phyloP scores from a whole-genome alignment of 2,329 filamentous ascomycete species.

The Knoxdaviesia proteae region DNA sequence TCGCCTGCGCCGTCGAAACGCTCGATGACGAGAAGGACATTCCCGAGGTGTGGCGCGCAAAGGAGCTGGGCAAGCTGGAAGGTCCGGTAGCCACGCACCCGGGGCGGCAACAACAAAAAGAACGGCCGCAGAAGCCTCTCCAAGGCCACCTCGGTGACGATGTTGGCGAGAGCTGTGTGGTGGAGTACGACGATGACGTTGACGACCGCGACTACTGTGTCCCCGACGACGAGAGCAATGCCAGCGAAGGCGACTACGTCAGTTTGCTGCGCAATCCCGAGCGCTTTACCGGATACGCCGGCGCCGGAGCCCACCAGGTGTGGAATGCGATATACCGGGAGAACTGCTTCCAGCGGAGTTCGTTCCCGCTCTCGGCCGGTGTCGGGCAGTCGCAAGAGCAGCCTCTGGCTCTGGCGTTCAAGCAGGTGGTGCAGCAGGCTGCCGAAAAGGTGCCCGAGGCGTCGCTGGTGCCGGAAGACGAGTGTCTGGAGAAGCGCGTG shows the following conservation, averaged over 20 bases:
- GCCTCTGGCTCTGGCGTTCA: constrained; percentile 19
- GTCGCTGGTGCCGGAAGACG: constrained; percentile 61
- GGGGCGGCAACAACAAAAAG: constrained; percentile 48
- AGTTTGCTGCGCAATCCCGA: constrained; percentile 9
- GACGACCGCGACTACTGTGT: constrained; percentile 95
- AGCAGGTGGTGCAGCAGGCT: constrained; percentile 32
- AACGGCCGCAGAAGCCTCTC: constrained; percentile 52
- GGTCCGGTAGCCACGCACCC: constrained; percentile 85
- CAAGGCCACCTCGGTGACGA: constrained; percentile 65
- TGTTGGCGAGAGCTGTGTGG: constrained; percentile 87
- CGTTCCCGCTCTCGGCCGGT: constrained; percentile 37
- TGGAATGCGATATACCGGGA: constrained; percentile 96
- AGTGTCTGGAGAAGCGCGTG: constrained; percentile 95
- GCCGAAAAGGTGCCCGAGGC: constrained; percentile 31
- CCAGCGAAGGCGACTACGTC: constrained; percentile 62
- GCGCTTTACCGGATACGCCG: constrained; percentile 79
- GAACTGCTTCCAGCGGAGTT: constrained; percentile 71
- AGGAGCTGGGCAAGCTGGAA: constrained; percentile 78
- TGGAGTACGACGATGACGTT: constrained; percentile 94
- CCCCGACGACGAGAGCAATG: constrained; percentile 75
- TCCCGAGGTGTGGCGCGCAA: constrained; percentile 73
- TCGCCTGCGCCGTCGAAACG: constrained; percentile 87
- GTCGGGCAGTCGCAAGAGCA: constrained; percentile 22
- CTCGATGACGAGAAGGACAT: constrained; percentile 91
- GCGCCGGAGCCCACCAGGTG: constrained; percentile 66